A percentile compares a stretch with the other conserved stretches of the same genome.
Conservation (phyloP, 129 eudicot genomes). For the Flaveria robusta region DNA sequence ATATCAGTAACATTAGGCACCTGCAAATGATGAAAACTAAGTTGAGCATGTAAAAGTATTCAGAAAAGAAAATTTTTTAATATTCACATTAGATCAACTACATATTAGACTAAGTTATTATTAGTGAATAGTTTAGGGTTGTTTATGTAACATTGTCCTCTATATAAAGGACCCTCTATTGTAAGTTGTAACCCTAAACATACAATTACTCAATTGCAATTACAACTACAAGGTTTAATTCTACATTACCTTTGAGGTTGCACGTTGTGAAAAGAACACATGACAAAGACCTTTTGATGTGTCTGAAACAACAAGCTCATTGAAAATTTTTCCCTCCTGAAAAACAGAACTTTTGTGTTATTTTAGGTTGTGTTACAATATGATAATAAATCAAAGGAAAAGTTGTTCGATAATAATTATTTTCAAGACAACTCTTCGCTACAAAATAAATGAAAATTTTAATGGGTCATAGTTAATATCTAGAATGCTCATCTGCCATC, state of each 20-base stretch:
- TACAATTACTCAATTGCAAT: no score
- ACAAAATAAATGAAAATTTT: neutral
- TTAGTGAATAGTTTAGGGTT: no score
- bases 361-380: slow-evolving; percentile 2
- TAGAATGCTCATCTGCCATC: neutral
- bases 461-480: neutral
- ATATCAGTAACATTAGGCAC: slow-evolving; percentile 83
- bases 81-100: neutral
- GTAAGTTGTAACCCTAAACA: no score
- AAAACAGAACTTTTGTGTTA: slow-evolving; percentile 11
- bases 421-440: neutral
- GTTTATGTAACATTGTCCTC: no score
- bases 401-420: neutral
- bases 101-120: no score
- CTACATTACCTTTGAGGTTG: slow-evolving; percentile 87
- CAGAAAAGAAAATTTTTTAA: neutral
- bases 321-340: slow-evolving; percentile 75
- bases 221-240: no score
- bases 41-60: neutral
- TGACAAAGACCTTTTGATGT: slow-evolving; percentile 88
- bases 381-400: neutral
- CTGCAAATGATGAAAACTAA: slow-evolving; percentile 40
- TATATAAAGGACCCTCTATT: no score
- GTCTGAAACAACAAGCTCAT: slow-evolving; percentile 63
- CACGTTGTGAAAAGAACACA: slow-evolving; percentile 86